phyloP scores from a whole-genome alignment of 805 yeast species.

The Metahyphopichia silvanorum region DNA sequence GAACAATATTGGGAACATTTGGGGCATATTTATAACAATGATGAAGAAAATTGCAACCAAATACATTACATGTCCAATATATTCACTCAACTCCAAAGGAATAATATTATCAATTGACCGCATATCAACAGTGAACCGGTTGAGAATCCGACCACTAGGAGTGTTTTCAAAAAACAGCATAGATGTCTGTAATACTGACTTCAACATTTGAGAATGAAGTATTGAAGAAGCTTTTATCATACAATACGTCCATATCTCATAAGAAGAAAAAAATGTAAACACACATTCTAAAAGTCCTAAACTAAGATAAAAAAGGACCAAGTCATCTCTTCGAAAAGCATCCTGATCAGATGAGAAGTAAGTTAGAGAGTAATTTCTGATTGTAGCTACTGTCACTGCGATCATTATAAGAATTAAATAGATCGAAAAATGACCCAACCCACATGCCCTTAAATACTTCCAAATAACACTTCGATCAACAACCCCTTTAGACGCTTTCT shows the following conservation, averaged over 20 bases:
- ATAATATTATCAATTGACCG: slow-evolving; percentile 19
- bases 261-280: slow-evolving; percentile 1
- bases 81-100: slow-evolving; percentile 16
- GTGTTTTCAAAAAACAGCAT: slow-evolving; percentile 29
- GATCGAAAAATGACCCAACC: slow-evolving; percentile 3
- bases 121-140: slow-evolving; percentile 25
- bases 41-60: slow-evolving; percentile 18
- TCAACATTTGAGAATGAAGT: slow-evolving; percentile 24
- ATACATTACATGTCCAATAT: slow-evolving; percentile 12
- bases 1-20: slow-evolving; percentile 17
- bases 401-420: background rate
- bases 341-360: background rate
- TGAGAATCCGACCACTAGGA: slow-evolving; percentile 27
- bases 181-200: slow-evolving; percentile 22
- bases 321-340: background rate
- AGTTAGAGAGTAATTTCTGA: slow-evolving; percentile 1
- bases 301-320: background rate
- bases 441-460: slow-evolving; percentile 1
- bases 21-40: slow-evolving; percentile 22
- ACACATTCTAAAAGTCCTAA: slow-evolving; percentile 1
- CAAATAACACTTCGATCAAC: background rate
- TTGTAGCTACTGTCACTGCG: background rate
- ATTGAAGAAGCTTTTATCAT: slow-evolving; percentile 16
- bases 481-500: background rate
- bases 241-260: slow-evolving; percentile 15